Evolutionary conservation across 2,329 filamentous ascomycete genomes (phyloP).

Genomic region (Aspergillaceae sp.): DNA sequence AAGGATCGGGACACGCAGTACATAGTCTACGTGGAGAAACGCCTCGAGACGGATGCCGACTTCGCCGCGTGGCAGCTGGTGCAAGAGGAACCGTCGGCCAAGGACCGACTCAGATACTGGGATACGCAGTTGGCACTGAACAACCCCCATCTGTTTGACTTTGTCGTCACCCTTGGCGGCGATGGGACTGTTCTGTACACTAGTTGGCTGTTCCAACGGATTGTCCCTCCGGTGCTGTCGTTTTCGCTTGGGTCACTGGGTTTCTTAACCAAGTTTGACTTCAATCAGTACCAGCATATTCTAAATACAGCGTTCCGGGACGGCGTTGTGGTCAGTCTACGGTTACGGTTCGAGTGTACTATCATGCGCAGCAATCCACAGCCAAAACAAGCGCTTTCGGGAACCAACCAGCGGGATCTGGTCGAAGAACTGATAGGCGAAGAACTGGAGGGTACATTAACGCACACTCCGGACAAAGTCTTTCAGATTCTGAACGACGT

Average conservation of each 20-base stretch:
- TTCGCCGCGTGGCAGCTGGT: conserved; percentile 68
- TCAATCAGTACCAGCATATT: conserved; percentile 60
- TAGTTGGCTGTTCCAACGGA: conserved; percentile 91
- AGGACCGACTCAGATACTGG: conserved; percentile 69
- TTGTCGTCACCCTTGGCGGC: conserved; percentile 82
- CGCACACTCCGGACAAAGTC: conserved; percentile 73
- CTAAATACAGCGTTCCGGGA: conserved; percentile 65
- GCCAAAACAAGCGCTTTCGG: conserved; percentile 17
- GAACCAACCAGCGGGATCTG: conserved; percentile 52
- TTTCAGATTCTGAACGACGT: conserved; percentile 93
- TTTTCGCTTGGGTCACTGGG: conserved; percentile 88
- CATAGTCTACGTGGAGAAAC: conserved; percentile 73
- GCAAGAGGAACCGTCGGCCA: conserved; percentile 48
- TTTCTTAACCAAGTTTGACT: conserved; percentile 96
- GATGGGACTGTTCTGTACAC: conserved; percentile 97
- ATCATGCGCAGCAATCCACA: conserved; percentile 61
- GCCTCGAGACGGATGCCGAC: conserved; percentile 57
- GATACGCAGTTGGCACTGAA: conserved; percentile 66
- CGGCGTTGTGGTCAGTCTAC: conserved; percentile 79
- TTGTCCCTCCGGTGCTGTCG: conserved; percentile 86
- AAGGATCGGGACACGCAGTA: conserved; percentile 60
- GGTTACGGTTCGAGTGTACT: conserved; percentile 85
- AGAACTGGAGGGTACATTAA: conserved; percentile 72
- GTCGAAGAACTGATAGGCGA: conserved; percentile 86
- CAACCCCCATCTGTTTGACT: conserved; percentile 82